These are phyloP conservation scores for Ploettnerulaceae sp. DNA, from an alignment of 2,329 filamentous ascomycete species.

Conservation along the genomic window DNA sequence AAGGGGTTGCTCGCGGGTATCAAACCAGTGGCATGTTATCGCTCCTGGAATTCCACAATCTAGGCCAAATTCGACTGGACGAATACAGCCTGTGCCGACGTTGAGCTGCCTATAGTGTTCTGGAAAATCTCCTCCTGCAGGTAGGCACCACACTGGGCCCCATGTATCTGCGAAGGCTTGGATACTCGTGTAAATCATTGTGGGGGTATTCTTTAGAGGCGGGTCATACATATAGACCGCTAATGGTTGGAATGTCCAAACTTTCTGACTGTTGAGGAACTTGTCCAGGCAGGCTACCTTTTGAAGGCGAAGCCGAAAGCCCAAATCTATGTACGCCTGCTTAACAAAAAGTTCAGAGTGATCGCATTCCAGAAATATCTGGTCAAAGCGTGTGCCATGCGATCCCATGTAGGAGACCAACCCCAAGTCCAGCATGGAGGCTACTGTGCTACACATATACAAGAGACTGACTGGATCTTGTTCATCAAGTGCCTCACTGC, in stretches of 20 bases:
- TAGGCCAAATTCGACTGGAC: background rate
- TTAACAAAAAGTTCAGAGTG: background rate
- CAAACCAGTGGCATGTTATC: conserved; percentile 7
- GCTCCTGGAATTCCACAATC: background rate
- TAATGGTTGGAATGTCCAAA: conserved; percentile 7
- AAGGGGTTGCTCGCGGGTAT: too few relatives aligned
- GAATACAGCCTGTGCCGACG: conserved; percentile 1
- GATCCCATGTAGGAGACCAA: conserved; percentile 14
- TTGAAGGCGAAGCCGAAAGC: background rate
- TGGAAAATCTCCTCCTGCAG: background rate
- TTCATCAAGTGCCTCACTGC: background rate
- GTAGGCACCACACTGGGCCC: conserved; percentile 13
- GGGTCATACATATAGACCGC: background rate
- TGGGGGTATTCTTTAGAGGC: too few relatives aligned
- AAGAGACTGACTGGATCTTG: background rate
- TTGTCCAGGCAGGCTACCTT: conserved; percentile 9
- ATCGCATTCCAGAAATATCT: background rate
- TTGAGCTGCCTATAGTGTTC: conserved; percentile 3
- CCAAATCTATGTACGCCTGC: background rate
- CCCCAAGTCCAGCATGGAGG: conserved; percentile 8
- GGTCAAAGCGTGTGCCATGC: conserved; percentile 9
- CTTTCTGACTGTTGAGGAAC: conserved; percentile 6
- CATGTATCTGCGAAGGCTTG: conserved; percentile 12
- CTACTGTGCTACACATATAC: background rate
- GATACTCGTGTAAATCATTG: conserved; percentile 9